phyloP scores from a whole-genome alignment of 495 filamentous ascomycete species.

The Penicillium bovifimosum region DNA sequence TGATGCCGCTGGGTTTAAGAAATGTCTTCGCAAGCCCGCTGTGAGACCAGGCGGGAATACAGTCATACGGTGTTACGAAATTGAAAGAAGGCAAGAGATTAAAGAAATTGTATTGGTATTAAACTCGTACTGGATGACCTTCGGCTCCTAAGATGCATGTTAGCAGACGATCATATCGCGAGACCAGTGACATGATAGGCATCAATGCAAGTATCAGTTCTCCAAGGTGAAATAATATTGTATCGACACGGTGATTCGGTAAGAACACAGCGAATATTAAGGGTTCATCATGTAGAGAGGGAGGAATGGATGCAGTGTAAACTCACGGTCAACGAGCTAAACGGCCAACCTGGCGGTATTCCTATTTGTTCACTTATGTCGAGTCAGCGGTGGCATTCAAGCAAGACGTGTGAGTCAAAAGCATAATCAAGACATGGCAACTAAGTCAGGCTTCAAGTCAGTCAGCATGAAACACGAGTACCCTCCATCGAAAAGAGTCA shows the following conservation, averaged over 20 bases:
- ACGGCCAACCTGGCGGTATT: conserved; percentile 2
- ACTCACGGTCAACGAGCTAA: conserved; percentile 24
- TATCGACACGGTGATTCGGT: conserved; percentile 71
- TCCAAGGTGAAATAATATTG: conserved; percentile 80
- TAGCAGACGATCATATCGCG: conserved; percentile 16
- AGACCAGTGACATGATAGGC: conserved; percentile 16
- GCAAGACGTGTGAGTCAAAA: conserved; percentile 21
- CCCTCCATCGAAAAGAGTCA: conserved; percentile 3
- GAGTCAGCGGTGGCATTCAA: conserved; percentile 32
- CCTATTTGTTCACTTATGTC: conserved; percentile 24
- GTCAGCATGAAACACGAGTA: conserved; percentile 37
- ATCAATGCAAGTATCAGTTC: conserved; percentile 62
- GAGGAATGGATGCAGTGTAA: conserved; percentile 1
- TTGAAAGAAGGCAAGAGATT: not conserved
- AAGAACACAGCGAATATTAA: conserved; percentile 76
- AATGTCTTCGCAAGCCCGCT: no score
- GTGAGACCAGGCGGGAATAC: not conserved
- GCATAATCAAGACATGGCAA: conserved; percentile 34
- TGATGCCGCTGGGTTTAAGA: no score
- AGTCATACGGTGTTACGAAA: no score
- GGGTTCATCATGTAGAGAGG: conserved; percentile 57
- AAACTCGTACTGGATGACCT: not conserved
- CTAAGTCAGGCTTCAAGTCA: conserved; percentile 39
- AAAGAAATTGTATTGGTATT: conserved; percentile 1
- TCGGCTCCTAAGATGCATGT: conserved; percentile 14